Base-by-base conservation (phyloP, 495 filamentous ascomycete genomes). In the Astrocystis sublimbata region DNA sequence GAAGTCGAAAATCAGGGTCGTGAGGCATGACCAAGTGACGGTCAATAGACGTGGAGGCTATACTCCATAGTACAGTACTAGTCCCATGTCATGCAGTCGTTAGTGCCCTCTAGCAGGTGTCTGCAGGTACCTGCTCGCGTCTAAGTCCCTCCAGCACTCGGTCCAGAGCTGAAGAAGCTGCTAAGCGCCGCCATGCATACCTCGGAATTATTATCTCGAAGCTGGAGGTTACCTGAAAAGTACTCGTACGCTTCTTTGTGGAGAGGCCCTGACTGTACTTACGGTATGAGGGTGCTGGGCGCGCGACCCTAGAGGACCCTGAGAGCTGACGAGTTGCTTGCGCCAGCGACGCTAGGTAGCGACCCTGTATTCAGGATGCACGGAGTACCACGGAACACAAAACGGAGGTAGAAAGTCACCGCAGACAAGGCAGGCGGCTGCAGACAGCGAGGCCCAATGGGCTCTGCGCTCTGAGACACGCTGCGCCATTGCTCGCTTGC, bases 221-320 rank as follows among this genome's bases (percentile, higher is more conserved):
- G n/a, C n/a, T n/a, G n/a, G n/a, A n/a, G n/a, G n/a, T n/a, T n/a
- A n/a, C n/a, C n/a, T n/a, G n/a, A n/a, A n/a, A n/a, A n/a, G n/a
- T n/a, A n/a, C n/a, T n/a, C n/a, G n/a, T n/a, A n/a, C n/a, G n/a
- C n/a, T n/a, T n/a, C n/a, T n/a, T n/a, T n/a, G n/a, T n/a, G n/a
- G n/a, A n/a, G n/a, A n/a, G n/a, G n/a, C n/a, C n/a, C n/a, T n/a
- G n/a, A n/a, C n/a, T n/a, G n/a, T n/a, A n/a, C n/a, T n/a, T n/a
- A 60, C 47, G 33, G 45, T 53, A 43, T 6, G 19, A 53, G 47
- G 46, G 47, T 58, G 28, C 47, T 61, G 38, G 36, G 35, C 33
- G 40, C 38, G 45, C 24, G 53, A 52, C 38, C 58, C 36, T 26
- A 49, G 47, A 53, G 10, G 56, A 59, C 43, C 45, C 43, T 42